Conservation (phyloP, 2,329 filamentous ascomycete species). For the Paecilomyces formosus region DNA sequence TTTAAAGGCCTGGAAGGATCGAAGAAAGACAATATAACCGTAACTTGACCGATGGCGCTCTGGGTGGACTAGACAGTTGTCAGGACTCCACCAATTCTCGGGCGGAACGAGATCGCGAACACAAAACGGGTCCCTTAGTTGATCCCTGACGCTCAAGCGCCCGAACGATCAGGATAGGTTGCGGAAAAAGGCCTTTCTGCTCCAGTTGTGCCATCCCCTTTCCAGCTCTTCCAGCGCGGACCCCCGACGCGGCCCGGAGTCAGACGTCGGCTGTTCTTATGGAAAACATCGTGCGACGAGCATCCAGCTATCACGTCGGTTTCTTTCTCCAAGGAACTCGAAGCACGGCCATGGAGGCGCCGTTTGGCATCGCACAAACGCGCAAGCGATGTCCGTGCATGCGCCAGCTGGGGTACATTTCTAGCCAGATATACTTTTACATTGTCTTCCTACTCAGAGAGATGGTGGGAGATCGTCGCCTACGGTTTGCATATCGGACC, state of each 20-base stretch:
- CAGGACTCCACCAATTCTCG: conserved; percentile 15
- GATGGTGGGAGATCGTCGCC: not conserved
- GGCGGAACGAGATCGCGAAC: conserved; percentile 6
- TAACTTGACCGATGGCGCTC: conserved; percentile 1
- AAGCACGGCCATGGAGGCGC: not conserved
- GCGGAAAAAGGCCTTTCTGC: not conserved
- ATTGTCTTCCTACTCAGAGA: not conserved
- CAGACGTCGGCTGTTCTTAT: not conserved
- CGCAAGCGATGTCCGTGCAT: not conserved
- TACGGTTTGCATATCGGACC: not conserved
- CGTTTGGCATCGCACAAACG: not conserved
- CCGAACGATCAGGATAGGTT: not conserved
- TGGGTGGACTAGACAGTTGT: conserved; percentile 16
- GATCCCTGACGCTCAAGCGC: not conserved
- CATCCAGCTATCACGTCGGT: not conserved
- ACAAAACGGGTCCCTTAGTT: conserved; percentile 1
- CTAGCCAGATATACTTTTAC: not conserved
- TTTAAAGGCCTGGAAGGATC: not conserved
- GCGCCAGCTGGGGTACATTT: not conserved
- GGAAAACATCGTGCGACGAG: not conserved
- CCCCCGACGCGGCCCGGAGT: not conserved
- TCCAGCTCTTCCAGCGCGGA: not conserved
- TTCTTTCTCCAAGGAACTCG: not conserved
- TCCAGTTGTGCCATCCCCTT: not conserved
- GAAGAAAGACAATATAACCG: conserved; percentile 2